Percentiles rank a stretch among this genome's conserved stretches.
These are phyloP conservation scores for Colletotrichum sp. DNA, from an alignment of 2,329 filamentous ascomycete species.

Conservation along the genomic window DNA sequence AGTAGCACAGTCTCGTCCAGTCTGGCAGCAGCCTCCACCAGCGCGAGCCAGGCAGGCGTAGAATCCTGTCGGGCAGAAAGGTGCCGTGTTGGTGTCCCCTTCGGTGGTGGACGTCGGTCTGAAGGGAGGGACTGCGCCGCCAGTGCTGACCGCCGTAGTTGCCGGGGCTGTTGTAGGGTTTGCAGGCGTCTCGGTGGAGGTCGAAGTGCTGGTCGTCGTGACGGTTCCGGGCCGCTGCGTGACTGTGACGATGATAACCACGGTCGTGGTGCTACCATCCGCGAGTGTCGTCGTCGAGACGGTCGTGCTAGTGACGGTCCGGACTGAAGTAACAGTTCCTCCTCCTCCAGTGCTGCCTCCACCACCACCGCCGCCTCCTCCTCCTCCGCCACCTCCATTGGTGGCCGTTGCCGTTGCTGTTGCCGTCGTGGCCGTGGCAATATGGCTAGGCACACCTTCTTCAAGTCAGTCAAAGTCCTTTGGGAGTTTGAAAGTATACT, in stretches of 20 bases:
- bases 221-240: conserved; percentile 35
- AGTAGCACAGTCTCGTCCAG: conserved; percentile 82
- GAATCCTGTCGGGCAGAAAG: conserved; percentile 83
- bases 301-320: conserved; percentile 26
- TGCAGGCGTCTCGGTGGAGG: conserved; percentile 41
- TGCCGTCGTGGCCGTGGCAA: conserved; percentile 21
- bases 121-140: conserved; percentile 49
- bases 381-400: neutral
- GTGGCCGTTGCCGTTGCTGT: conserved; percentile 24
- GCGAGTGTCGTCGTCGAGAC: conserved; percentile 30
- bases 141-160: conserved; percentile 41
- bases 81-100: conserved; percentile 25
- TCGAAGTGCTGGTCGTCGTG: conserved; percentile 38
- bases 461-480: conserved; percentile 1
- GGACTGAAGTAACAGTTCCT: conserved; percentile 34
- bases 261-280: conserved; percentile 38
- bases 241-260: conserved; percentile 44
- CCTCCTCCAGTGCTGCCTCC: neutral
- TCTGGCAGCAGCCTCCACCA: conserved; percentile 85
- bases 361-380: neutral
- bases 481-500: conserved; percentile 34
- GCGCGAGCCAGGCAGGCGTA: conserved; percentile 89
- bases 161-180: conserved; percentile 43
- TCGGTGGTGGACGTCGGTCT: conserved; percentile 49
- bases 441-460: conserved; percentile 38